phyloP scores from a whole-genome alignment of 371 early-diverging fungal genomes.

The Mortierella sp. region DNA sequence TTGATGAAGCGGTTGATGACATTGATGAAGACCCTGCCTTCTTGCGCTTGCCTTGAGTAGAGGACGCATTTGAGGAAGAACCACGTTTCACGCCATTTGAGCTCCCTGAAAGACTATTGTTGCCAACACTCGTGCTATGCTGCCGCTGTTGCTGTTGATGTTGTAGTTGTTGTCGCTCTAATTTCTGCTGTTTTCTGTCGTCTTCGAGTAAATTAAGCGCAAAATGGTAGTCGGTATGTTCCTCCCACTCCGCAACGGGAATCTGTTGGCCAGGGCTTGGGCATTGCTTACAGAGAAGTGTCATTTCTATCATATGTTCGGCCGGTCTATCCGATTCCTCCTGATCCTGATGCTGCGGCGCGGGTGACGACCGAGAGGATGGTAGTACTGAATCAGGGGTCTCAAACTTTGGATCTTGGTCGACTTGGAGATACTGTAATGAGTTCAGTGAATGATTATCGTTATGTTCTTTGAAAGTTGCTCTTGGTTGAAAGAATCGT shows the following conservation, averaged over 20 bases:
- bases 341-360: background rate
- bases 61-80: background rate
- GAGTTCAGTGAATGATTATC: conserved; percentile 51
- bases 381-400: background rate
- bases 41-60: conserved; percentile 33
- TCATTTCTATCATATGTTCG: background rate
- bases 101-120: background rate
- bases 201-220: conserved; percentile 62
- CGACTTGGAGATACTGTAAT: conserved; percentile 18
- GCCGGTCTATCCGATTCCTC: background rate
- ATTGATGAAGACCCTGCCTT: conserved; percentile 6
- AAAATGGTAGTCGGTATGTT: conserved; percentile 65
- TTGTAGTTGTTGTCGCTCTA: conserved; percentile 33
- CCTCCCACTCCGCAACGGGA: conserved; percentile 59
- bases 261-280: conserved; percentile 46
- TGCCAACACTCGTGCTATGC: no score
- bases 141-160: background rate
- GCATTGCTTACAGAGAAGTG: conserved; percentile 58
- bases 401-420: background rate
- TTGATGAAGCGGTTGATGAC: background rate
- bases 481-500: conserved; percentile 24
- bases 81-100: conserved; percentile 10
- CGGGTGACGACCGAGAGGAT: background rate
- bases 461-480: conserved; percentile 7
- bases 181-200: conserved; percentile 56